These are phyloP conservation scores for Phytophthora tentaculata DNA, from an alignment of 352 stramenopile species.

Conservation along the genomic window DNA sequence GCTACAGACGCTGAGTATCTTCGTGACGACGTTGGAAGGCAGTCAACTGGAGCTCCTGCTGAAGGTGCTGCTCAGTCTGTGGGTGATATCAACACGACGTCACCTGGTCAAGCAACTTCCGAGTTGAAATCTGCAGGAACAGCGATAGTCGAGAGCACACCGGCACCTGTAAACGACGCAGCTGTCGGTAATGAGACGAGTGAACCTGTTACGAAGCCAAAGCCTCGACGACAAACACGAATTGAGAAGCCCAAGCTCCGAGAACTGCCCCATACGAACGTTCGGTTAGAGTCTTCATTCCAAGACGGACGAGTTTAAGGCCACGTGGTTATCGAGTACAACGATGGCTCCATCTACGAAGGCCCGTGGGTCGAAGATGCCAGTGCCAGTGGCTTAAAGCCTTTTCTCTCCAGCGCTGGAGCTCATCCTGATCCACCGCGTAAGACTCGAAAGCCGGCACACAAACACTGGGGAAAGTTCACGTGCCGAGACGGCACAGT, in stretches of 20 bases:
- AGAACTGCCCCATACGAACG: constrained; percentile 71
- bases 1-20: constrained; percentile 64
- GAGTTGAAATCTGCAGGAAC: constrained; percentile 11
- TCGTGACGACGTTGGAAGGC: constrained; percentile 36
- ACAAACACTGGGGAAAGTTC: constrained; percentile 79
- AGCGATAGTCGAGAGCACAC: background rate
- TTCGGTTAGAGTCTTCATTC: constrained; percentile 77
- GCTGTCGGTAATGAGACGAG: constrained; percentile 1
- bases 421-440: constrained; percentile 39
- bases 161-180: background rate
- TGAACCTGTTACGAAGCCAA: constrained; percentile 3
- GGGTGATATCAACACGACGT: constrained; percentile 12
- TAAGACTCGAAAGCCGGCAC: constrained; percentile 50
- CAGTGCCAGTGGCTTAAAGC: constrained; percentile 50
- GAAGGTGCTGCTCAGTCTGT: background rate
- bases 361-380: constrained; percentile 78
- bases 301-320: constrained; percentile 68
- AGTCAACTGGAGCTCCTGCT: background rate
- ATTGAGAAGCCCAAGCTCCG: constrained; percentile 21
- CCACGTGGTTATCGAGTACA: constrained; percentile 75
- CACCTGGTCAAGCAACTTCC: constrained; percentile 27
- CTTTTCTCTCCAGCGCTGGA: constrained; percentile 32
- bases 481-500: constrained; percentile 70
- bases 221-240: constrained; percentile 8
- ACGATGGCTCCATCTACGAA: constrained; percentile 82